These are phyloP conservation scores for Umbelopsis sp. DNA, from an alignment of 371 early-diverging fungal genomes.

Conservation along the genomic window DNA sequence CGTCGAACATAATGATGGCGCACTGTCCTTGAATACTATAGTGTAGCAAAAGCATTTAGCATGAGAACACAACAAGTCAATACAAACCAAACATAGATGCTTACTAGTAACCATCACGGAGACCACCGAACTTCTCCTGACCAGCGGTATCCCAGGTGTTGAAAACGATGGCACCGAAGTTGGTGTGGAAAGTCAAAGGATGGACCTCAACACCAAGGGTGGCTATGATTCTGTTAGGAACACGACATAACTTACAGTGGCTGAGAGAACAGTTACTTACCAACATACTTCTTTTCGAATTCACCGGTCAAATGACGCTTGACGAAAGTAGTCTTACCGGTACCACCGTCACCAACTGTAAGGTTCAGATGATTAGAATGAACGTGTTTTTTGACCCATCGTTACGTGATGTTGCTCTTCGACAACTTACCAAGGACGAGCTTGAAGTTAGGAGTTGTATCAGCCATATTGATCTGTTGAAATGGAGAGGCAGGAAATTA, in stretches of 20 bases:
- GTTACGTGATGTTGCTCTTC: neutral
- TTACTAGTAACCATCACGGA: constrained; percentile 99
- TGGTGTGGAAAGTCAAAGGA: constrained; percentile 97
- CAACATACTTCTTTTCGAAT: constrained; percentile 99
- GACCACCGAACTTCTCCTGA: constrained; percentile 99
- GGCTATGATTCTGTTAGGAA: constrained; percentile 57
- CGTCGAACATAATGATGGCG: constrained; percentile 99
- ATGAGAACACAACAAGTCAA: neutral
- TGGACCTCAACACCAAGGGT: constrained; percentile 99
- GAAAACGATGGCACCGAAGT: constrained; percentile 95
- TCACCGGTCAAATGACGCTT: constrained; percentile 99
- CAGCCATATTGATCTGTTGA: constrained; percentile 14
- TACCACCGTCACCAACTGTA: constrained; percentile 99
- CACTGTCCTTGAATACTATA: constrained; percentile 97
- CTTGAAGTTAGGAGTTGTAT: constrained; percentile 73
- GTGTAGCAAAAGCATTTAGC: neutral
- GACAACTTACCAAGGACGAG: constrained; percentile 73
- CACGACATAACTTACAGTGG: too few species aligned
- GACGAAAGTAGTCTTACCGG: constrained; percentile 99
- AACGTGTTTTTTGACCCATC: constrained; percentile 1
- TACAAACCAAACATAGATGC: constrained; percentile 29
- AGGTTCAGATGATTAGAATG: constrained; percentile 9
- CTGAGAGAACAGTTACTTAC: constrained; percentile 58
- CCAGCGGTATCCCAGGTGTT: constrained; percentile 99
- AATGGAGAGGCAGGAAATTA: neutral